A percentile compares a stretch with the other conserved stretches of the same genome.
These are phyloP conservation scores for Huntiella decipiens DNA, from an alignment of 2,329 filamentous ascomycete genomes.

Conservation along the genomic window DNA sequence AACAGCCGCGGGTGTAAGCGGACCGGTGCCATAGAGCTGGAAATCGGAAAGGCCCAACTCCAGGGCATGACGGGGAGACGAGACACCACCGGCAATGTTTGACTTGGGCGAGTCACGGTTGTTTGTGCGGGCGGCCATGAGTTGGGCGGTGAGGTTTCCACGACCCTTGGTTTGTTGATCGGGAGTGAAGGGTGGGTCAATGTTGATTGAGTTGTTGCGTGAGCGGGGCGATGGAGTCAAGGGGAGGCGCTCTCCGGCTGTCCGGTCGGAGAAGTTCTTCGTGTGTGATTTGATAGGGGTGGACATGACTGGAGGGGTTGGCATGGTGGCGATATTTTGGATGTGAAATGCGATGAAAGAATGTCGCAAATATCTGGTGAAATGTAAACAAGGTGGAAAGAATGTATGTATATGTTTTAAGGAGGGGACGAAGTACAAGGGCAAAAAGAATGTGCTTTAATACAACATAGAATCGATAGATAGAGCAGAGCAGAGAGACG, in stretches of 20 bases:
- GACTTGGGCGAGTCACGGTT: slow-evolving; percentile 83
- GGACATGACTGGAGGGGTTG: slow-evolving; percentile 66
- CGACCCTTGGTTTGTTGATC: slow-evolving; percentile 46
- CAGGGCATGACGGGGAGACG: slow-evolving; percentile 62
- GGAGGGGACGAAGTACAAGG: too few relatives aligned
- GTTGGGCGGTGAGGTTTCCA: slow-evolving; percentile 61
- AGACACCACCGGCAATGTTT: slow-evolving; percentile 62
- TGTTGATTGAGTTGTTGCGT: slow-evolving; percentile 28
- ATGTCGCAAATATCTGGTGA: slow-evolving; percentile 10
- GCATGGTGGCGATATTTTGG: slow-evolving; percentile 21
- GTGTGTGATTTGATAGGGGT: slow-evolving; percentile 91
- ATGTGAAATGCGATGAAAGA: slow-evolving; percentile 3
- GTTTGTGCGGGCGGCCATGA: slow-evolving; percentile 50
- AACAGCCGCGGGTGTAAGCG: slow-evolving; percentile 37
- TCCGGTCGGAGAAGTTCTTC: slow-evolving; percentile 78
- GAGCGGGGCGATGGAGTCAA: slow-evolving; percentile 78
- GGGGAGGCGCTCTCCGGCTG: slow-evolving; percentile 85
- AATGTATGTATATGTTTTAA: slow-evolving; percentile 13
- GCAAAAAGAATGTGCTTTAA: not conserved
- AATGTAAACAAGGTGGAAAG: slow-evolving; percentile 13
- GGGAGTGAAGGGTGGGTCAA: slow-evolving; percentile 55
- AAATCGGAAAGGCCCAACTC: slow-evolving; percentile 90
- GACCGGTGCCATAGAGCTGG: slow-evolving; percentile 66
- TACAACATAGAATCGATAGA: slow-evolving; percentile 12
- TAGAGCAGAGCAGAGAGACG: slow-evolving; percentile 12